Evolutionary conservation across 768 basidiomycete species (phyloP).

Genomic region (Cystobasidium tubakii): DNA sequence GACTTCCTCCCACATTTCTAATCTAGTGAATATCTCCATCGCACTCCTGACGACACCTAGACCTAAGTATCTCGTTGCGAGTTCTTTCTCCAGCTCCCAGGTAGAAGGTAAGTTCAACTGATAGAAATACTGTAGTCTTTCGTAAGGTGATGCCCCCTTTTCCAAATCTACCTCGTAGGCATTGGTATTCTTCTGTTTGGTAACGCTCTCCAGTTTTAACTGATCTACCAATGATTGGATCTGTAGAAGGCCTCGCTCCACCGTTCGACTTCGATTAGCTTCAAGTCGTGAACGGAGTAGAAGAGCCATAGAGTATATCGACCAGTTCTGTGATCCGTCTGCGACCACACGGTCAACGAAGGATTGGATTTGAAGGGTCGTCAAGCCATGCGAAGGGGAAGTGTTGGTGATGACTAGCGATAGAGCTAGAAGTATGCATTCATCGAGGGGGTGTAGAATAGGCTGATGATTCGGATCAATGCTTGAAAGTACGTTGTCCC

Average conservation of each 20-base stretch:
- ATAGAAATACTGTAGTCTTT: slow-evolving; percentile 77
- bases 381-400: slow-evolving; percentile 81
- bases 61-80: slow-evolving; percentile 72
- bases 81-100: slow-evolving; percentile 89
- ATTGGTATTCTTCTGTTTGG: slow-evolving; percentile 37
- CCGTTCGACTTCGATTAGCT: slow-evolving; percentile 76
- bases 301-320: slow-evolving; percentile 91
- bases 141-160: slow-evolving; percentile 55
- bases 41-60: slow-evolving; percentile 85
- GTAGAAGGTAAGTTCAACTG: slow-evolving; percentile 73
- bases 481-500: slow-evolving; percentile 53
- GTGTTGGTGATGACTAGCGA: slow-evolving; percentile 85
- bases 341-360: slow-evolving; percentile 83
- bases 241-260: slow-evolving; percentile 85
- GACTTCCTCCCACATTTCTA: slow-evolving; percentile 99
- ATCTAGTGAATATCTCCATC: slow-evolving; percentile 81
- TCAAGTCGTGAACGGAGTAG: slow-evolving; percentile 88
- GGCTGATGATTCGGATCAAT: slow-evolving; percentile 80
- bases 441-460: slow-evolving; percentile 82
- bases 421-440: slow-evolving; percentile 81
- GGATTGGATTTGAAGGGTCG: slow-evolving; percentile 82
- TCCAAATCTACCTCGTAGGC: slow-evolving; percentile 39
- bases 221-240: slow-evolving; percentile 94
- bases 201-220: slow-evolving; percentile 50
- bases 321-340: slow-evolving; percentile 82